These are phyloP conservation scores for Phlebiopsis gigantea DNA, from an alignment of 768 basidiomycete genomes.

Conservation along the genomic window DNA sequence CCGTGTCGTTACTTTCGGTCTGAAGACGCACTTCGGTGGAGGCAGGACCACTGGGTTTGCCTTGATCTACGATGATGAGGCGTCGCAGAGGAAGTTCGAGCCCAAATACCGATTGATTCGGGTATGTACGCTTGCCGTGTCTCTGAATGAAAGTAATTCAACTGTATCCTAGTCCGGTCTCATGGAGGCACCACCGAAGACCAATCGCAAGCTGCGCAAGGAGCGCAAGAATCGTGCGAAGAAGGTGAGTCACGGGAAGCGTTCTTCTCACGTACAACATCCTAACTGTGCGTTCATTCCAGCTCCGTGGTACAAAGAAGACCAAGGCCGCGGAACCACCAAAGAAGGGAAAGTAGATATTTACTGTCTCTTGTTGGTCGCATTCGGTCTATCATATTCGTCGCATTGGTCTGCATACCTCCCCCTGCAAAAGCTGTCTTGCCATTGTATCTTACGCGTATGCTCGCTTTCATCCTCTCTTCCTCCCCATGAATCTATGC, in stretches of 20 bases:
- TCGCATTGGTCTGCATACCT: conserved; percentile 27
- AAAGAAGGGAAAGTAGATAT: conserved; percentile 85
- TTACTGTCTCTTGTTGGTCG: conserved; percentile 19
- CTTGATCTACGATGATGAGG: conserved; percentile 95
- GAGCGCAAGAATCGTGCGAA: conserved; percentile 99
- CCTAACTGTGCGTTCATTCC: conserved; percentile 1
- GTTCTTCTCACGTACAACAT: neutral
- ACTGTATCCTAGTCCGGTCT: conserved; percentile 52
- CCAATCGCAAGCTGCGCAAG: conserved; percentile 97
- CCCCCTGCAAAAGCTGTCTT: conserved; percentile 30
- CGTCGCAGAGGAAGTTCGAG: conserved; percentile 94
- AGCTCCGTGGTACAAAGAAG: conserved; percentile 97
- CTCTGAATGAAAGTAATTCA: neutral
- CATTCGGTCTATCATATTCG: conserved; percentile 27
- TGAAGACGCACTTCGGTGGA: conserved; percentile 96
- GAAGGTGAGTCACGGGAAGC: conserved; percentile 61
- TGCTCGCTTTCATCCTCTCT: conserved; percentile 25
- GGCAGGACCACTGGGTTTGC: conserved; percentile 96
- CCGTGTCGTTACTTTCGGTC: conserved; percentile 91
- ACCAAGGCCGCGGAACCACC: conserved; percentile 84
- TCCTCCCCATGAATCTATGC: conserved; percentile 29
- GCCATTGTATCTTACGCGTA: conserved; percentile 38
- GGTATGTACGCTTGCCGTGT: conserved; percentile 46
- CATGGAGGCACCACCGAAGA: conserved; percentile 72
- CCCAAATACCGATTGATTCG: conserved; percentile 92